Evolutionary conservation across 345 rosid genomes (phyloP), one percentile per base, ranked within the genome.

Genomic region (Eucalyptus tenuipes): DNA sequence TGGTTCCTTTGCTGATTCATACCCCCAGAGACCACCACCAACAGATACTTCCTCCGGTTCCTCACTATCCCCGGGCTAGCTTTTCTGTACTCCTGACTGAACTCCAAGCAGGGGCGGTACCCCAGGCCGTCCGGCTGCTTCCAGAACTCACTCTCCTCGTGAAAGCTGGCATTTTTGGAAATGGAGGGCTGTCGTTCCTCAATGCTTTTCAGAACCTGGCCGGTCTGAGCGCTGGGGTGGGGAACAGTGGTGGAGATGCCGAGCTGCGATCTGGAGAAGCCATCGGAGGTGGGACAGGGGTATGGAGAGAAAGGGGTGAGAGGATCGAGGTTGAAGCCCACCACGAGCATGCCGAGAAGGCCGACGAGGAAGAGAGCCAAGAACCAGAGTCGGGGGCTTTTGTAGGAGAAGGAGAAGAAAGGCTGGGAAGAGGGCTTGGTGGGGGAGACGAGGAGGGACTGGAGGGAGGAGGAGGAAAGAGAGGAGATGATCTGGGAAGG

Each of bases 1-100:
- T 97, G 99, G 92, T 96, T 98, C 95, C 97, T 96, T 94, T 98
- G 99, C 93, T 98, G 99, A 92, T 97, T 98, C 94, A 98, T 91
- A 37, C 99, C 99, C 40, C 99, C 99, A 18, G 99, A 91, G 64
- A 98, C 99, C 64, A 97, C 99, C 44, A 97, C 99, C 90, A 98
- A 80, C 89, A 98, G 90, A 91, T 96, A 97, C 84, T 92, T 97
- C 85, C 90, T 94, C 90, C 94, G 92, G 89, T 92, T 91, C 89
- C 87, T 90, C 49, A 91, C 89, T 49, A 96, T 87, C 75, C 10
- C 89, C 80, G 89, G 91, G 86, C 93, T 95, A 29, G 90, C 91
- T 91, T 88, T 94, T 88, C 91, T 91, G 82, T 98, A 98, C 45
- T 91, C 95, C 53, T 16, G 7, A 81, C 92, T 95, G 91, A 97